phyloP scores from a whole-genome alignment of 2,329 filamentous ascomycete genomes.

The Simplicillium aogashimaense region DNA sequence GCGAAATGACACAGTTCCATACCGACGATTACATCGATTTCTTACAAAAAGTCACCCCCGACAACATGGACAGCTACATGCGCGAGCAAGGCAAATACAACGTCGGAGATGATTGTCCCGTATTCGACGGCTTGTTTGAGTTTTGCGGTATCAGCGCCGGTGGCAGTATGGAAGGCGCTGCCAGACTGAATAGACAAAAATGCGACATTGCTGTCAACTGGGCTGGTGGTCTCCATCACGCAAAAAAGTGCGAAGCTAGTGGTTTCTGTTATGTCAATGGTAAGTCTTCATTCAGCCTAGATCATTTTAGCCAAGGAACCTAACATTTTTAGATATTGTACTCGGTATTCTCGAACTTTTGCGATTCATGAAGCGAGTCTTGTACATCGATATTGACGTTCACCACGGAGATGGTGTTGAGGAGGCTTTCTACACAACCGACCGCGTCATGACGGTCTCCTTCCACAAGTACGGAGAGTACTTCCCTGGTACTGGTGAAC shows the following conservation, averaged over 20 bases:
- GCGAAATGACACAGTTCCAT: conserved; percentile 91
- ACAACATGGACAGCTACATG: conserved; percentile 92
- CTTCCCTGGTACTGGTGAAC: conserved; percentile 84
- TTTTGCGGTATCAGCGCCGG: conserved; percentile 94
- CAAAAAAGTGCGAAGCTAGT: conserved; percentile 91
- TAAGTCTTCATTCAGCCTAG: conserved; percentile 27
- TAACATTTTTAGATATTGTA: conserved; percentile 65
- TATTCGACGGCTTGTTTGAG: conserved; percentile 95
- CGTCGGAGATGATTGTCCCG: conserved; percentile 91
- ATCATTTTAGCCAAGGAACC: background rate
- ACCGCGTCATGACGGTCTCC: conserved; percentile 85
- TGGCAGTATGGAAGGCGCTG: conserved; percentile 86
- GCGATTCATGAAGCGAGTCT: conserved; percentile 83
- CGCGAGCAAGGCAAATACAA: conserved; percentile 92
- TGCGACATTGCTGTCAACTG: conserved; percentile 98
- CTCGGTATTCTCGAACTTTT: conserved; percentile 89
- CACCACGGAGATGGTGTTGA: conserved; percentile 91
- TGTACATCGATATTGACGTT: conserved; percentile 95
- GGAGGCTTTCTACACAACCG: conserved; percentile 86
- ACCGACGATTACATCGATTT: conserved; percentile 95
- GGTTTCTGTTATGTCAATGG: conserved; percentile 99
- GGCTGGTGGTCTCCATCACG: conserved; percentile 94
- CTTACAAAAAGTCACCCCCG: conserved; percentile 86
- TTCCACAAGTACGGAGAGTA: conserved; percentile 98
- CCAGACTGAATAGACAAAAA: conserved; percentile 79